Conservation (phyloP, 768 basidiomycete genomes). For the Mrakia gelida region DNA sequence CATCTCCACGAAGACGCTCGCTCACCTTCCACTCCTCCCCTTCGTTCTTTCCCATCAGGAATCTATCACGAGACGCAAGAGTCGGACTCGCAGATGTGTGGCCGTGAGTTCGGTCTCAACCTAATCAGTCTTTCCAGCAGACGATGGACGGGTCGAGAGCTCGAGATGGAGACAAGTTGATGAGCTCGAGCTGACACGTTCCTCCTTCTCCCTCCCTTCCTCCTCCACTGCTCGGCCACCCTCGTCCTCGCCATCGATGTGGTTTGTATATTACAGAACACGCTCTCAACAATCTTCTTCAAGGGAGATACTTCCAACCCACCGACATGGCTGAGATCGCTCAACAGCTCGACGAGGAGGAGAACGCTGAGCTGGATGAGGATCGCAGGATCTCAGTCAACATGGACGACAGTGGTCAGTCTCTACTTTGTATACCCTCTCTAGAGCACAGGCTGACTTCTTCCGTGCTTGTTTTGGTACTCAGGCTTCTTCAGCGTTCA, state of each 20-base stretch:
- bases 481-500: slow-evolving; percentile 25
- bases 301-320: slow-evolving; percentile 22
- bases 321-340: slow-evolving; percentile 29
- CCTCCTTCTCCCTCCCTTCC: background rate
- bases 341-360: slow-evolving; percentile 27
- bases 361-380: slow-evolving; percentile 19
- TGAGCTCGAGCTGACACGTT: background rate
- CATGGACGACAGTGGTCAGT: slow-evolving; percentile 25
- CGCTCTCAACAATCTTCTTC: slow-evolving; percentile 32
- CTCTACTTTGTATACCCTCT: too few species aligned
- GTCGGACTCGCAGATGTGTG: slow-evolving; percentile 23
- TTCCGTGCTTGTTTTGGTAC: background rate
- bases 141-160: background rate
- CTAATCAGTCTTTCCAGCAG: background rate
- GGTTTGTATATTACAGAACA: background rate
- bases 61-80: slow-evolving; percentile 32
- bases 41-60: background rate
- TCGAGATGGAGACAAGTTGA: background rate
- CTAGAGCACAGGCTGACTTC: too few species aligned
- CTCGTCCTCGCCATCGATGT: background rate
- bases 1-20: slow-evolving; percentile 1
- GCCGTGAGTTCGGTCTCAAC: slow-evolving; percentile 6
- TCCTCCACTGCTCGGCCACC: too few species aligned
- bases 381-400: slow-evolving; percentile 10
- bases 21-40: background rate